phyloP scores from a whole-genome alignment of 1,284 basidiomycete genomes.

The Neonothopanus nambi region DNA sequence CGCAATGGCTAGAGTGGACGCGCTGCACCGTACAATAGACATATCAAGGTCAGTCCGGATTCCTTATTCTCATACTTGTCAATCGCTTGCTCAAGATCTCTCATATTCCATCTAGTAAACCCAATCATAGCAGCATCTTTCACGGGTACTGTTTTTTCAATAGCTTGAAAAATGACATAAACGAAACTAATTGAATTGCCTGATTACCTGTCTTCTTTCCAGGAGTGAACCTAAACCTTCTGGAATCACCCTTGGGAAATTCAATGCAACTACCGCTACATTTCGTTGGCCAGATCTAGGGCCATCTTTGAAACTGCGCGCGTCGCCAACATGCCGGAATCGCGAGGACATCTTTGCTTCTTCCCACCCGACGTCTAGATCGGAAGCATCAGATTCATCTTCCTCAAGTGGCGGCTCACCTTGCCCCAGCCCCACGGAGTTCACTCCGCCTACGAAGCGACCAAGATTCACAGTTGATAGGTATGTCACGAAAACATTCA shows the following conservation, averaged over 20 bases:
- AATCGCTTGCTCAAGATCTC: not conserved
- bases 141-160: not conserved
- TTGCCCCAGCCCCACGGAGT: not conserved
- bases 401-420: not conserved
- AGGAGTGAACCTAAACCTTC: not conserved
- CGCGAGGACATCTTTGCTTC: conserved; percentile 15
- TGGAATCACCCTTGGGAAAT: conserved; percentile 25
- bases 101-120: not conserved
- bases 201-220: not conserved
- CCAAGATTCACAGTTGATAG: too few species aligned
- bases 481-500: too few species aligned
- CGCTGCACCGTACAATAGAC: not conserved
- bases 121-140: not conserved
- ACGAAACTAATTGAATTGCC: not conserved
- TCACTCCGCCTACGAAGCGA: not conserved
- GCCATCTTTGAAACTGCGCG: conserved; percentile 28
- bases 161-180: not conserved
- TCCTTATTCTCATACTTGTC: not conserved
- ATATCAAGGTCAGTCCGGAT: not conserved
- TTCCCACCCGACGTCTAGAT: not conserved
- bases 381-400: not conserved
- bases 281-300: conserved; percentile 39
- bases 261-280: conserved; percentile 34
- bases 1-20: conserved; percentile 10
- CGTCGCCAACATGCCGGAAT: conserved; percentile 16